Base-by-base conservation (phyloP, 108 stramenopile species). In the Cyclotella sp. region DNA sequence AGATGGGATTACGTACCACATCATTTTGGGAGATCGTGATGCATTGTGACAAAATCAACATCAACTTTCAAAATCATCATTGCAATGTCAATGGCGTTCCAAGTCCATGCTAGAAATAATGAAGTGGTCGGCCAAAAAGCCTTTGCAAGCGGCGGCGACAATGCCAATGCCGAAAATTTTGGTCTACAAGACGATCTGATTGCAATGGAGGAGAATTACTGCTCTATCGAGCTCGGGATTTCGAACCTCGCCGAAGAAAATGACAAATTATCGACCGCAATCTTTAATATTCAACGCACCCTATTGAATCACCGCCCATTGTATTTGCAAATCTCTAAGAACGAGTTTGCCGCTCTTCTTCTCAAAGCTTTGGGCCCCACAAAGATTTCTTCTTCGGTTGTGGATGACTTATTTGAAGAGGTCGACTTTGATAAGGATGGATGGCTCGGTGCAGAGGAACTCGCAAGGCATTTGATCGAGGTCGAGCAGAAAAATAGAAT, bases 371-470 rank as follows among this genome's bases (percentile, higher is more conserved):
- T 74, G 47, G 73, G 73, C 9, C 73, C 73, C 9, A 34, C 49
- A 41, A 54, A 74, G 41, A 42, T 74, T 18, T 59, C 73, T 1
- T 26, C 73, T 29, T 15, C 63, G 0, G 43, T 74, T 52, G 73
- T 74, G 19, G 41, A 74, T 54, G 51, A 64, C 12, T 64, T 74
- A 11, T 74, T 74, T 44, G 53, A 54, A 30, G 63, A 65, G 42
- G 42, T 74, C n/a, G 63, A 65, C 41, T 27, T 26, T 27, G 73
- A 74, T 40, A 64, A 63, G n/a, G 53, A 74, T 74, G 73, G 73
- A n/a, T 64, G 49, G 49, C 49, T 74, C 34, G 42, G 63, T 64
- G 16, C 28, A 26, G 73, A 63, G 9, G 73, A 74, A 30, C 39
- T 74, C 22, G 43, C 73, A 26, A 63, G 24, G 34, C 54, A 54